Evolutionary conservation across 2,329 filamentous ascomycete genomes (phyloP).

Genomic region (Colletotrichum sp.): DNA sequence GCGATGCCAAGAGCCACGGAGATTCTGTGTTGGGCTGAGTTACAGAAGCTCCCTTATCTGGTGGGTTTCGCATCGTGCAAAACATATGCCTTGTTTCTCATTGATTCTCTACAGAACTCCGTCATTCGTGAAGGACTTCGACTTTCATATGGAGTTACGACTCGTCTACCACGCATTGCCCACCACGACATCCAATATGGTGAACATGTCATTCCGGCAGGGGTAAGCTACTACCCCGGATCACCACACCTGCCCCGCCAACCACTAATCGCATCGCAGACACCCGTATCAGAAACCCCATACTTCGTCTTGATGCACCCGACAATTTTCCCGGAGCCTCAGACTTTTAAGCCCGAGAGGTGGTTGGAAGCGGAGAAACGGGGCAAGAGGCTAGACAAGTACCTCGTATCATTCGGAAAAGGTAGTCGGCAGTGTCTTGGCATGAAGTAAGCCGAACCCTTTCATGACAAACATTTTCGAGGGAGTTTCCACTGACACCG

Average conservation of each 20-base stretch:
- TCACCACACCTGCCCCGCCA: background rate
- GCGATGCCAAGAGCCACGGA: constrained; percentile 26
- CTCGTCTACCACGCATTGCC: constrained; percentile 8
- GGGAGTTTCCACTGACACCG: background rate
- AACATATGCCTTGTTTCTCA: background rate
- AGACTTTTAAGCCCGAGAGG: constrained; percentile 28
- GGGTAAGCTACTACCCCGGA: background rate
- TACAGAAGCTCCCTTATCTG: constrained; percentile 14
- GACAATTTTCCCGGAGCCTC: constrained; percentile 28
- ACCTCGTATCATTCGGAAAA: constrained; percentile 21
- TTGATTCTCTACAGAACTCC: background rate
- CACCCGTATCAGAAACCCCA: constrained; percentile 24
- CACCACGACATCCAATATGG: constrained; percentile 14
- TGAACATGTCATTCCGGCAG: constrained; percentile 13
- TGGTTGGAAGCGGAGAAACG: constrained; percentile 27
- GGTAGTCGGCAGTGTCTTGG: constrained; percentile 26
- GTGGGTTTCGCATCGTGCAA: background rate
- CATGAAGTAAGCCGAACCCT: constrained; percentile 20
- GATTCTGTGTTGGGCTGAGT: background rate
- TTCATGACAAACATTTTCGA: background rate
- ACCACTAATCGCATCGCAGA: background rate
- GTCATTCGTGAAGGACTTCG: constrained; percentile 13
- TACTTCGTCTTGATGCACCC: constrained; percentile 26
- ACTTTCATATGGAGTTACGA: constrained; percentile 20
- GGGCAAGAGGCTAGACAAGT: constrained; percentile 12